A percentile compares a stretch with the other conserved stretches of the same genome.
Conservation (phyloP, 176 grass and related monocot species). For the Carex kokanica region DNA sequence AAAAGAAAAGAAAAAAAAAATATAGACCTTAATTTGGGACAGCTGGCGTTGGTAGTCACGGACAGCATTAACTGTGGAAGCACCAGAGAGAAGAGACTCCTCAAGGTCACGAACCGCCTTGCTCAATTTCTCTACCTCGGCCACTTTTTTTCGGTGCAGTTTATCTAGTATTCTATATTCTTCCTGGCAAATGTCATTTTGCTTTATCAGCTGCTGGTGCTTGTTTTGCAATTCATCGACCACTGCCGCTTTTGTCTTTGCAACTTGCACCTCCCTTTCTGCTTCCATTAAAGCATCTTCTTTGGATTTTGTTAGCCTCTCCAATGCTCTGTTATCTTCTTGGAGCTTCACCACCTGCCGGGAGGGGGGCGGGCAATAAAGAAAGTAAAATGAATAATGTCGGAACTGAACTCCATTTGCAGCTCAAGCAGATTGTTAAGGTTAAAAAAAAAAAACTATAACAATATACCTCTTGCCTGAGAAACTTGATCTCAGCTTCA, state of each 20-base stretch:
- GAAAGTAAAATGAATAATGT: neutral
- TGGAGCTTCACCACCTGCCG: conserved; percentile 84
- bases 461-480: conserved; percentile 70
- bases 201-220: conserved; percentile 96
- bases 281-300: conserved; percentile 89
- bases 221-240: conserved; percentile 99
- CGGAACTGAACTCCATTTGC: neutral
- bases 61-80: conserved; percentile 82
- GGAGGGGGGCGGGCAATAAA: neutral
- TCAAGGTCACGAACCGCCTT: conserved; percentile 89
- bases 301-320: conserved; percentile 91
- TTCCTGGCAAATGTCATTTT: conserved; percentile 98
- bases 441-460: neutral
- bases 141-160: conserved; percentile 85
- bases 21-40: conserved; percentile 62
- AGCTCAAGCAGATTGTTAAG: neutral
- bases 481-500: conserved; percentile 89
- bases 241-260: conserved; percentile 86
- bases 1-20: neutral
- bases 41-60: conserved; percentile 91
- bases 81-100: conserved; percentile 91
- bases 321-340: conserved; percentile 91
- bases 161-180: conserved; percentile 96
- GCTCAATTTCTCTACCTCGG: conserved; percentile 85
- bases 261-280: conserved; percentile 85